Conservation (phyloP, 345 rosid genomes). For the Eucalyptus melliodora region DNA sequence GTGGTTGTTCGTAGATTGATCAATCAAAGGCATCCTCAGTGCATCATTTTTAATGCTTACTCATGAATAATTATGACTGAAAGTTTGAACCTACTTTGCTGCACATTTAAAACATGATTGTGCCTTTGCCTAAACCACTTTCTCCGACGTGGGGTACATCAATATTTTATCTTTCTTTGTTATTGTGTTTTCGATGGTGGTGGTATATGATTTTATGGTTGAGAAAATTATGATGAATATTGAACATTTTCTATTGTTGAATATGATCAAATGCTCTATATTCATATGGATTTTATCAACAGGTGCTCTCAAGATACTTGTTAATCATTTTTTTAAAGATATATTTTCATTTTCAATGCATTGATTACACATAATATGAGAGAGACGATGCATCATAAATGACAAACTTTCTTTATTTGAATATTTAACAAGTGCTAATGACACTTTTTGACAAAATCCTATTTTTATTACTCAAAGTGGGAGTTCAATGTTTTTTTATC, state of each 20-base stretch:
- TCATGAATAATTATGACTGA: not conserved
- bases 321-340: not conserved
- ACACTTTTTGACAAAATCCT: not conserved
- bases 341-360: not conserved
- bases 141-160: not conserved
- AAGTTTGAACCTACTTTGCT: not conserved
- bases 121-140: not conserved
- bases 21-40: not conserved
- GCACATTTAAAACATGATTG: not conserved
- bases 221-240: not conserved
- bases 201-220: not conserved
- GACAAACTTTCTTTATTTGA: not conserved
- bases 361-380: not conserved
- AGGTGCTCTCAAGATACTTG: not conserved
- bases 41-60: not conserved
- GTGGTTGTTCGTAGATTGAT: not conserved
- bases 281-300: not conserved
- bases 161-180: not conserved
- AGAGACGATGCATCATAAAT: not conserved
- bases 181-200: not conserved
- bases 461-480: not conserved
- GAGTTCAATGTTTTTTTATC: not conserved
- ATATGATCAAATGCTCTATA: not conserved
- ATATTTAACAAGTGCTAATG: not conserved
- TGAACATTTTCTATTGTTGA: not conserved